Evolutionary conservation across 1,284 basidiomycete genomes (phyloP), one percentile per base, ranked within the genome.

Genomic region (Irpex rosettiformis): DNA sequence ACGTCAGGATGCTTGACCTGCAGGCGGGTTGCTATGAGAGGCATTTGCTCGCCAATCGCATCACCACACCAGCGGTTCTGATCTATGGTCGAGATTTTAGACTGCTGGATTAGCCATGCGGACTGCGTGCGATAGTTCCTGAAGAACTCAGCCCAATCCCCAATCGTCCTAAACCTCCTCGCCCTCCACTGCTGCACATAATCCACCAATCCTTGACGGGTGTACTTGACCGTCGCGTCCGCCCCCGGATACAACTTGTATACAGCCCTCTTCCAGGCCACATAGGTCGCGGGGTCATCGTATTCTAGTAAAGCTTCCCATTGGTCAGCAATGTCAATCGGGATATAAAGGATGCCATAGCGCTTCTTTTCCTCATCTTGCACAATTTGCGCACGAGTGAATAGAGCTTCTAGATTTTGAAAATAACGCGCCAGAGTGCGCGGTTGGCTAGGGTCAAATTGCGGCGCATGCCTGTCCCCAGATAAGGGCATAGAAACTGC

Each of bases 211-310:
- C 59, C 58, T 2, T 27, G 27, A 4, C 56, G 11, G 6, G 59
- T 42, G 43, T 43, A 62, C 52, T 53, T 58, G 22, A 28, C 30
- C 28, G 29, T 22, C n/a, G 58, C 51, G 18, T 52, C 59, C 8
- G 61, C 48, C 4, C 59, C 61, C 8, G 59, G 61, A 37, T 62
- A 62, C 25, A 60, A 57, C 21, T 30, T 54, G 27, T 51, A 28
- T 21, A 62, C 33, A 6, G 27, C 55, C 10, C 13, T 10, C 28
- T 59, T 54, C 30, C 47, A 59, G 1, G 57, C 22, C 6, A 43
- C 18, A 52, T 57, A 59, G 33, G 49, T 52, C 21, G 49, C 18
- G 28, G 22, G 21, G 7, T 6, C 33, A 25, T 33, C 42, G 47
- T 40, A 60, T 16, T 37, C 27, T 5, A n/a, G 21, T 8, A 62